A percentile compares a stretch with the other conserved stretches of the same genome.
Conservation (phyloP, 1,284 basidiomycete genomes). For the Ustilago xerochloae region DNA sequence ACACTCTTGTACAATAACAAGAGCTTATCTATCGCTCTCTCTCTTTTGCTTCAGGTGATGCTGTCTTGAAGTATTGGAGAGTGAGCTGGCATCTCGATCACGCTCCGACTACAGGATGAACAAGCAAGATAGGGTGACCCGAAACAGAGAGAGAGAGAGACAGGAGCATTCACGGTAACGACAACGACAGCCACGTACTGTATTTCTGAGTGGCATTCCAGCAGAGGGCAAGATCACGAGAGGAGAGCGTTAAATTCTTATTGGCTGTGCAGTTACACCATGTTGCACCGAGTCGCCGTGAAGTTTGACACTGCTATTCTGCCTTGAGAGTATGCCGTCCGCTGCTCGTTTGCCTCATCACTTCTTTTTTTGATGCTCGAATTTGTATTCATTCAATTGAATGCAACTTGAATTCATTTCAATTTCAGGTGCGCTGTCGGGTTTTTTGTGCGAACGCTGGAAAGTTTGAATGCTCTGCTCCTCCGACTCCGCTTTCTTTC, state of each 20-base stretch:
- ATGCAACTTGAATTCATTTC: neutral
- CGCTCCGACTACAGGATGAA: neutral
- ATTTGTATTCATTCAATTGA: neutral
- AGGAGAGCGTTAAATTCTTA: neutral
- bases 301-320: neutral
- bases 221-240: neutral
- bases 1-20: too few species aligned
- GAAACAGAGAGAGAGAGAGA: too few species aligned
- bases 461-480: too few species aligned
- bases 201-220: too few species aligned
- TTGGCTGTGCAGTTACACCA: neutral
- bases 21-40: too few species aligned
- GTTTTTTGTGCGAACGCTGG: too few species aligned
- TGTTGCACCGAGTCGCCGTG: neutral
- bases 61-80: too few species aligned
- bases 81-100: too few species aligned
- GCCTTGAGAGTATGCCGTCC: neutral
- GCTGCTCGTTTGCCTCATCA: slow-evolving; percentile 8
- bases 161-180: too few species aligned
- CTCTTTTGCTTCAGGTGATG: neutral
- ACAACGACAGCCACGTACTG: too few species aligned
- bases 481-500: too few species aligned
- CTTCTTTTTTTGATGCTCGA: neutral
- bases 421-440: too few species aligned
- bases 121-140: neutral